A percentile compares a stretch with the other conserved stretches of the same genome.
phyloP scores from a whole-genome alignment of 202 grass and related monocot species.

The Setaria italica region DNA sequence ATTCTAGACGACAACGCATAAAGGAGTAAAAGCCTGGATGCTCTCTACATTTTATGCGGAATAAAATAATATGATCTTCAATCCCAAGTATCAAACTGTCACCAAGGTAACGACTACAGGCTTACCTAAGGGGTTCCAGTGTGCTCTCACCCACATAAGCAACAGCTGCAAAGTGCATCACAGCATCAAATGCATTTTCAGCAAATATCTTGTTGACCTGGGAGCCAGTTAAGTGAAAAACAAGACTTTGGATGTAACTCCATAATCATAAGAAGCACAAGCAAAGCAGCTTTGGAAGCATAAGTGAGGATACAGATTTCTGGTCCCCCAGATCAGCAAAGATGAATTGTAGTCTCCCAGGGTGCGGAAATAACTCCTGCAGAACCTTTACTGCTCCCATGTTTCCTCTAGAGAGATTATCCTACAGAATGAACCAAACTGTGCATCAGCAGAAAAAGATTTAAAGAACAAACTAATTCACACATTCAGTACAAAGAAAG shows the following conservation, averaged over 20 bases:
- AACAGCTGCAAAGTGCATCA: conserved; percentile 99
- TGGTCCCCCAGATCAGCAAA: conserved; percentile 92
- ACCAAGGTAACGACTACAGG: conserved; percentile 20
- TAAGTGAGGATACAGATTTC: conserved; percentile 78
- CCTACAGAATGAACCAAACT: conserved; percentile 55
- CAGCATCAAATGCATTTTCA: conserved; percentile 97
- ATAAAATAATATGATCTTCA: conserved; percentile 22
- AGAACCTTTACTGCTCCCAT: conserved; percentile 89
- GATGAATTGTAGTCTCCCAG: conserved; percentile 95
- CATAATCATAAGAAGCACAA: conserved; percentile 23
- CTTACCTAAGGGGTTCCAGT: conserved; percentile 93
- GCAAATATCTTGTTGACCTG: conserved; percentile 92
- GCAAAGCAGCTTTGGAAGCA: conserved; percentile 25
- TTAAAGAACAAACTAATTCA: conserved; percentile 44
- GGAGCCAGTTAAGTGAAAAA: conserved; percentile 55
- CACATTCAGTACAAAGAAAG: conserved; percentile 41
- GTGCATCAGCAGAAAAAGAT: conserved; percentile 35
- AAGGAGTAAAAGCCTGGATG: conserved; percentile 10
- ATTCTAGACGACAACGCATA: conserved; percentile 8
- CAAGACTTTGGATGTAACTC: conserved; percentile 27
- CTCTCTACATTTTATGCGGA: not conserved
- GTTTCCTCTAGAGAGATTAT: conserved; percentile 99
- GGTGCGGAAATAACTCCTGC: conserved; percentile 77
- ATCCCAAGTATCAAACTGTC: conserved; percentile 3
- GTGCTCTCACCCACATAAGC: conserved; percentile 99